A percentile compares a stretch with the other conserved stretches of the same genome.
Evolutionary conservation across 139 green algal species (phyloP).

Genomic region (Eudorina sp.): DNA sequence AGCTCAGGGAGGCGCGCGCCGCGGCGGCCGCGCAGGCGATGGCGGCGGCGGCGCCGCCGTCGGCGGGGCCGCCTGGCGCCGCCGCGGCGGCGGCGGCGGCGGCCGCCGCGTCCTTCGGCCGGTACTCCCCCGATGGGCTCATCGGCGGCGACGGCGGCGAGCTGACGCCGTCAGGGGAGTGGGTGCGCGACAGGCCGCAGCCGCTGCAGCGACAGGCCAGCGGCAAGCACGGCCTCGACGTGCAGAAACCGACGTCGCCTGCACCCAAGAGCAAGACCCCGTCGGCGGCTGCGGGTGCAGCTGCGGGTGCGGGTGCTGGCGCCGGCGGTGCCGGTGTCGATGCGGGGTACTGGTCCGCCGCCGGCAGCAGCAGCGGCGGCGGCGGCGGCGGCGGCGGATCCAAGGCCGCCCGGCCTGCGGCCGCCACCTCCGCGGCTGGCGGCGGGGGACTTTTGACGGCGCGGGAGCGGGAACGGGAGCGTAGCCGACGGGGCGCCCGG

Average conservation of each 20-base stretch:
- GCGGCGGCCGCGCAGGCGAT: neutral
- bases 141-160: neutral
- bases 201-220: neutral
- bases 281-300: neutral
- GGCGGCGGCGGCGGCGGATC: neutral
- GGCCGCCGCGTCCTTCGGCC: neutral
- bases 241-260: too few species aligned
- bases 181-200: neutral
- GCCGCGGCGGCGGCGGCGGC: neutral
- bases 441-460: neutral
- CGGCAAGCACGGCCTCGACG: neutral
- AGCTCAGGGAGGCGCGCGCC: slow-evolving; percentile 18
- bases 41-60: neutral
- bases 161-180: neutral
- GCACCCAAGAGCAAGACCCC: neutral
- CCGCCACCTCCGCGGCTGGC: neutral
- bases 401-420: neutral
- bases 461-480: slow-evolving; percentile 31
- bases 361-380: neutral
- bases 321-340: neutral
- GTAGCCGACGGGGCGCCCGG: neutral
- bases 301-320: neutral
- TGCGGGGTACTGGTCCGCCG: neutral
- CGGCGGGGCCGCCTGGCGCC: neutral
- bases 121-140: too few species aligned